Evolutionary conservation across 78 protist species (phyloP).

Genomic region (Dictyostelium brefeldianum): DNA sequence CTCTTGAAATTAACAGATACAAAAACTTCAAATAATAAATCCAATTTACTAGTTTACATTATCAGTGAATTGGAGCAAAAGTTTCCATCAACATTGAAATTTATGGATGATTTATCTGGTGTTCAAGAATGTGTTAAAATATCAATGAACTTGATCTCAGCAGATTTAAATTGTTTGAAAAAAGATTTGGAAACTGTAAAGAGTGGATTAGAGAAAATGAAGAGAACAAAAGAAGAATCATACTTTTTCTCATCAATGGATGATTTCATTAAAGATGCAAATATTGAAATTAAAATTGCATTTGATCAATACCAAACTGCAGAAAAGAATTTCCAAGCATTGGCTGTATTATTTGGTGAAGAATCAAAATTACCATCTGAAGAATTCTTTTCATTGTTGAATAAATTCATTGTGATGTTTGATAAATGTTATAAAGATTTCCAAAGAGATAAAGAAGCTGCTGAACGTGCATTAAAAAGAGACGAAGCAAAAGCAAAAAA

Average conservation of each 20-base stretch:
- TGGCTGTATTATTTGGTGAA: slow-evolving; percentile 60
- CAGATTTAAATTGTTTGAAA: slow-evolving; percentile 34
- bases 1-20: slow-evolving; percentile 60
- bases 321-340: slow-evolving; percentile 13
- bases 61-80: slow-evolving; percentile 45
- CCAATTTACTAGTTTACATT: slow-evolving; percentile 56
- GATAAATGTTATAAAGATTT: slow-evolving; percentile 46
- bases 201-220: slow-evolving; percentile 46
- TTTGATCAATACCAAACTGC: slow-evolving; percentile 44
- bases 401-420: slow-evolving; percentile 30
- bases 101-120: slow-evolving; percentile 28
- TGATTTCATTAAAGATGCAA: slow-evolving; percentile 62
- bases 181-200: slow-evolving; percentile 49
- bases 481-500: slow-evolving; percentile 54
- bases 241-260: slow-evolving; percentile 64
- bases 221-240: slow-evolving; percentile 35
- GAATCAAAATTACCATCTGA: slow-evolving; percentile 69
- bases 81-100: slow-evolving; percentile 40
- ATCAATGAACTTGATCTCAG: slow-evolving; percentile 1
- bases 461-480: slow-evolving; percentile 61
- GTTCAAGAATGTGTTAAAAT: slow-evolving; percentile 43
- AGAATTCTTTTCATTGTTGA: slow-evolving; percentile 36
- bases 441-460: slow-evolving; percentile 53
- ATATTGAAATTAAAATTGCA: slow-evolving; percentile 55
- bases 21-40: slow-evolving; percentile 57